phyloP scores from a whole-genome alignment of 164 flowering plant species.

The Buxus sempervirens region DNA sequence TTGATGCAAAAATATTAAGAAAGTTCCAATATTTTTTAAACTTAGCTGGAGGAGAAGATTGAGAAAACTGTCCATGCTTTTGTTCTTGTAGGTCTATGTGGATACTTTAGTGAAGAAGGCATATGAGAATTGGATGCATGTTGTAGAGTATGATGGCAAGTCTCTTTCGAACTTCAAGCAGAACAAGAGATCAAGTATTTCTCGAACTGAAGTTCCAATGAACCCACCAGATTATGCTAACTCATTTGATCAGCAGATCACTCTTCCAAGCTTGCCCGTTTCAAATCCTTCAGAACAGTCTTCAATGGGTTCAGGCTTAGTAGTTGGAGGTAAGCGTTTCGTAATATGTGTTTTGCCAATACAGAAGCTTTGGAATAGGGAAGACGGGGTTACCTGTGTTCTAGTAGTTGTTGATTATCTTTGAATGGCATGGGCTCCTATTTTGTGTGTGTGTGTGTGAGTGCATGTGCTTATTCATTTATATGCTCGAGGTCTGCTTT shows the following conservation, averaged over 20 bases:
- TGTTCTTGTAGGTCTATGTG: conserved; percentile 58
- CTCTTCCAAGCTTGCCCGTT: conserved; percentile 47
- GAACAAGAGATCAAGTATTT: conserved; percentile 29
- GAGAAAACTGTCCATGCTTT: background rate
- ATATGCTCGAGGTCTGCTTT: too few relatives aligned
- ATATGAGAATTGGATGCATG: conserved; percentile 93
- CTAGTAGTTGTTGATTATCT: background rate
- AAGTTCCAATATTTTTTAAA: background rate
- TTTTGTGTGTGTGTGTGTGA: too few relatives aligned
- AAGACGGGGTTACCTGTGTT: background rate
- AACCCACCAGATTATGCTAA: conserved; percentile 34
- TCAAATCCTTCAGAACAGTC: conserved; percentile 45
- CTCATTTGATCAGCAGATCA: conserved; percentile 46
- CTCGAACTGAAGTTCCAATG: conserved; percentile 31
- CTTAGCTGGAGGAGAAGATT: background rate
- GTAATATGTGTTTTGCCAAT: background rate
- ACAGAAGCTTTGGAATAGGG: background rate
- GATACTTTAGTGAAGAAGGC: conserved; percentile 91
- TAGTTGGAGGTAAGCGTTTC: conserved; percentile 46
- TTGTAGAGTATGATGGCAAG: conserved; percentile 87
- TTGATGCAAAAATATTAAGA: background rate
- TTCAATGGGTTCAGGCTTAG: conserved; percentile 34
- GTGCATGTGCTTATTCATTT: too few relatives aligned
- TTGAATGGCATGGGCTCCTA: background rate
- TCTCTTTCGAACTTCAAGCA: conserved; percentile 54